Evolutionary conservation across 1,284 basidiomycete genomes (phyloP), one percentile per base, ranked within the genome.

Genomic region (Ustilago esculenta): DNA sequence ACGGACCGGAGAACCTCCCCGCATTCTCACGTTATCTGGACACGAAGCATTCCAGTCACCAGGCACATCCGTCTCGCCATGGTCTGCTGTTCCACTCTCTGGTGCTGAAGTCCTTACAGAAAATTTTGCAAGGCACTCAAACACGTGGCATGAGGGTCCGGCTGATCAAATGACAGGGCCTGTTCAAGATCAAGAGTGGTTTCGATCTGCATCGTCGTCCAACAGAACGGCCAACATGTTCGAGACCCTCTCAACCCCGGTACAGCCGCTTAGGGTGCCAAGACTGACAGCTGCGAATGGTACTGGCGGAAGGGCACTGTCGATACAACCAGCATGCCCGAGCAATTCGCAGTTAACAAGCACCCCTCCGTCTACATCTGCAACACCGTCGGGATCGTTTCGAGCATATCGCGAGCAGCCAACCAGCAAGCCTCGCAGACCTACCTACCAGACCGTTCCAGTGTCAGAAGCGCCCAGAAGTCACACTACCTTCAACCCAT

Each of bases 31-130:
- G 10, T 49, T 64, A 17, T 43, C 52, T 3, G 60, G 60, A 15
- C 52, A 64, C 29, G 48, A 56, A 18, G 60, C 45, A 1, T 56
- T 51, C 15, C 39, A 33, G 8, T 49, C 42, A 2, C 50, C 57
- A 5, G 20, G 17, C n/a, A 53, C 45, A 20, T 50, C 57, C 1
- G 21, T 48, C n/a, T 54, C 51, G 15, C 57, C 50, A 23, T 53
- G 57, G 50, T 5, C 12, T 10, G 3, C 20, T 5, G 24, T 25
- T 4, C n/a, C 23, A 29, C 6, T 29, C n/a, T n/a, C n/a, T n/a
- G n/a, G n/a, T n/a, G n/a, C n/a, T n/a, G n/a, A n/a, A n/a, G n/a
- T n/a, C n/a, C n/a, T n/a, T n/a, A n/a, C n/a, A n/a, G n/a, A n/a
- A n/a, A n/a, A n/a, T n/a, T n/a, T n/a, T n/a, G n/a, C n/a, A n/a